phyloP scores from a whole-genome alignment of 495 filamentous ascomycete genomes.

The Geopyxis carbonaria region DNA sequence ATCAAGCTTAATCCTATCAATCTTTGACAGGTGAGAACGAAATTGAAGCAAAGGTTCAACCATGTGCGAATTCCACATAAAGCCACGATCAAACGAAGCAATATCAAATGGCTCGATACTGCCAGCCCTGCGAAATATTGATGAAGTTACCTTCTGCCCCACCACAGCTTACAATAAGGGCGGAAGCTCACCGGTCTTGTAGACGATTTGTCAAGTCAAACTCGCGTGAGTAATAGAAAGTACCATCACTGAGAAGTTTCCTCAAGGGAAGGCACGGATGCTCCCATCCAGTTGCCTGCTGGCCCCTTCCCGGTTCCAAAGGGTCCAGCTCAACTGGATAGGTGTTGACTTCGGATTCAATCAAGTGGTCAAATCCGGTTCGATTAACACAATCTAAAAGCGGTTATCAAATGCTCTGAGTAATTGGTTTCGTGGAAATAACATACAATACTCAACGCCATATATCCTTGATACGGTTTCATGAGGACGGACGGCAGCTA shows the following conservation, averaged over 20 bases:
- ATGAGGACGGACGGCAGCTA: slow-evolving; percentile 66
- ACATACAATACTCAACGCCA: slow-evolving; percentile 68
- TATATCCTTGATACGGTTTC: slow-evolving; percentile 79
- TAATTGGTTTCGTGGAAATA: background rate
- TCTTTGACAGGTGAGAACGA: slow-evolving; percentile 53
- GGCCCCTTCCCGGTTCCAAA: slow-evolving; percentile 41
- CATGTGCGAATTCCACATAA: slow-evolving; percentile 98
- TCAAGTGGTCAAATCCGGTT: slow-evolving; percentile 56
- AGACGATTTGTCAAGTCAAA: slow-evolving; percentile 90
- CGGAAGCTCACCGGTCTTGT: slow-evolving; percentile 62
- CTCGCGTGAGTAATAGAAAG: slow-evolving; percentile 92
- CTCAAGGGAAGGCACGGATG: slow-evolving; percentile 80
- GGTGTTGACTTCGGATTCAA: slow-evolving; percentile 41
- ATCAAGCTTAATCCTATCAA: slow-evolving; percentile 61
- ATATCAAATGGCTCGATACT: slow-evolving; percentile 53
- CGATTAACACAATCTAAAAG: slow-evolving; percentile 62
- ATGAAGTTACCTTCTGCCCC: too few species aligned
- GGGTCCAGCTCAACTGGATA: slow-evolving; percentile 40
- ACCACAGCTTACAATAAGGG: too few species aligned
- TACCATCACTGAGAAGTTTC: slow-evolving; percentile 84
- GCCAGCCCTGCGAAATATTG: too few species aligned
- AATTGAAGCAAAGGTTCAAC: slow-evolving; percentile 81
- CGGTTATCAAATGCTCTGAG: background rate
- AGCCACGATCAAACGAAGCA: slow-evolving; percentile 69
- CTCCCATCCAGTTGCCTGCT: slow-evolving; percentile 42